phyloP scores from a whole-genome alignment of 345 rosid genomes.

The Moricandia arvensis region DNA sequence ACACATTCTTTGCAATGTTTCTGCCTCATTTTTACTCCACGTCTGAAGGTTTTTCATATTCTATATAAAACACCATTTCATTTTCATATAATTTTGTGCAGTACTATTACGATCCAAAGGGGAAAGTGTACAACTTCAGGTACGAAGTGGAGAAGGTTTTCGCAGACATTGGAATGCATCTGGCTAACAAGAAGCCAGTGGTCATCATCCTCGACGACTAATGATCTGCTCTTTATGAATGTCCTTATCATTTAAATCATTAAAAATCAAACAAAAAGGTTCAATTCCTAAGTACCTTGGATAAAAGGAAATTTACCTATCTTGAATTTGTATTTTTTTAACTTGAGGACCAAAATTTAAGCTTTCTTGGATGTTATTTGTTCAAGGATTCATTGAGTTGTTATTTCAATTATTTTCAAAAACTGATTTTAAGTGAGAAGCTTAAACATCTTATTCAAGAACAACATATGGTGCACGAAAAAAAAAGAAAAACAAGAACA shows the following conservation, averaged over 20 bases:
- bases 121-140: not conserved
- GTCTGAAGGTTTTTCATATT: not conserved
- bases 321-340: not conserved
- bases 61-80: not conserved
- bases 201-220: slow-evolving; percentile 1
- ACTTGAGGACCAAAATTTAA: not conserved
- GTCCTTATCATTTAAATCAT: not conserved
- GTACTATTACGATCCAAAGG: slow-evolving; percentile 27
- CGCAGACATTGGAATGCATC: not conserved
- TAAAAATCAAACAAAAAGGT: not conserved
- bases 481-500: too few species aligned
- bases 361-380: not conserved
- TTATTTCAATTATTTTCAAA: not conserved
- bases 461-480: not conserved
- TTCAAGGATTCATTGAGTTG: not conserved
- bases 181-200: not conserved
- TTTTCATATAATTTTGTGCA: not conserved
- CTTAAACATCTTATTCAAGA: not conserved
- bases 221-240: not conserved
- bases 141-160: not conserved
- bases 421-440: not conserved
- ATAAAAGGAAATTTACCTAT: not conserved
- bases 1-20: not conserved
- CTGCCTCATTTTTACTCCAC: not conserved
- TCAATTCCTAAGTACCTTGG: not conserved